Evolutionary conservation across 2,329 filamentous ascomycete species (phyloP), one percentile per base, ranked within the genome.

Genomic region (Dactylellina sp.): DNA sequence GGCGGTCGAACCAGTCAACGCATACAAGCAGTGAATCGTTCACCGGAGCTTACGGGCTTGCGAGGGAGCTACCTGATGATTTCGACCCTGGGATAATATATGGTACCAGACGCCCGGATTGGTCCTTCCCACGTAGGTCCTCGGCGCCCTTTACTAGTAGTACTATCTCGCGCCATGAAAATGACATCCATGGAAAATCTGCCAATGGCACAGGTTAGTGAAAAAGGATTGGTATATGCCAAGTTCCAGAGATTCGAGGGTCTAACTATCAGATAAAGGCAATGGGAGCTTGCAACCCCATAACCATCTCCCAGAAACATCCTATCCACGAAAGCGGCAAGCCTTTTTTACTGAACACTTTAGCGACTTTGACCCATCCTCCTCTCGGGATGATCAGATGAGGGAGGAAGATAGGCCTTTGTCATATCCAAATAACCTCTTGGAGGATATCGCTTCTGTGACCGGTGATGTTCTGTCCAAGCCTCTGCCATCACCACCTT

Each of bases 61-160:
- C 84, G 25, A 76, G 81, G 49, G 80, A 81, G 20, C 79, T 80
- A 6, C 76, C 79, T 0, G 82, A 84, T 12, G 84, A 85, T 76
- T 88, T 89, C 76, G 88, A 89, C 77, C 88, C 88, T 16, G 84
- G 87, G 7, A 90, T 90, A 75, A 84, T 84, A 35, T 78, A 78
- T 60, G 78, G 76, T 11, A 79, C 78, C 18, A 77, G 89, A 86
- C 53, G 90, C 86, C 6, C 83, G 84, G 50, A 84, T 89, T 55
- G 89, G 90, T 78, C 88, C 88, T 79, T 90, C 89, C 77, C 75
- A 24, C 75, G 53, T 20, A 61, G 50, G 37, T 89, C 87, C 77
- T 87, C 86, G 0, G 88, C 87, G 0, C 82, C 87, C 55, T 83
- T 83, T 60, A 64, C 56, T 40, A 66, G 52, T 42, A 72, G 52